Base-by-base conservation (phyloP, 805 yeast species). In the Saturnispora mendoncae region DNA sequence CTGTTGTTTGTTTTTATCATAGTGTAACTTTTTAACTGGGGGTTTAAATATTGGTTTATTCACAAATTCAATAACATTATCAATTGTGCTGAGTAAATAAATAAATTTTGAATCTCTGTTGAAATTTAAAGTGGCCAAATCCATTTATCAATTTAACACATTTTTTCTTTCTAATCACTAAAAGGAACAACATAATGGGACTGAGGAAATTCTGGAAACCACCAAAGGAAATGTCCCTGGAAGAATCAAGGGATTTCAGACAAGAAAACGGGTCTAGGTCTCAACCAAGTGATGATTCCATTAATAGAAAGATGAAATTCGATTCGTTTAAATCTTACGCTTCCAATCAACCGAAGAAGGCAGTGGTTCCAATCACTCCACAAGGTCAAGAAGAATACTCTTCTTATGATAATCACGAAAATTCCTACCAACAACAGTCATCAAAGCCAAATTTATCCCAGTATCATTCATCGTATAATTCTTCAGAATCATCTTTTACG, bases 251-350 rank as follows among this genome's bases (percentile, higher is more conserved):
- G 31, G 72, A 71, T 12, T 49, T 57, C 14, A 57, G 74, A 48
- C 60, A 61, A 46, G 65, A 64, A 28, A 54, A 66, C 29, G 77
- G 76, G 33, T 19, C 42, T 1, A 26, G 50, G 6, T 58, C 72
- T 19, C 53, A 65, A 3, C 61, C 65, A 14, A 69, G 65, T 44
- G 57, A 59, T 12, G 58, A 55, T 3, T 48, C 46, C n/a, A 44
- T 44, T 29, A 61, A 54, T 33, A 57, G 65, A 45, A 62, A 63
- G 46, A 63, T 65, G 47, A 64, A 67, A 46, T 67, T 74, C 55
- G 62, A 67, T 24, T 76, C 76, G 4, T 74, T 72, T 47, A 62
- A 68, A 2, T 62, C 64, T 20, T 69, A 60, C 52, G 73, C 78
- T 5, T 62, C 62, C 43, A 71, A 68, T 19, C 61, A 58, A 38